A percentile compares a stretch with the other conserved stretches of the same genome.
Conservation (phyloP, 2,329 filamentous ascomycete species). For the Colletotrichum viniferum region DNA sequence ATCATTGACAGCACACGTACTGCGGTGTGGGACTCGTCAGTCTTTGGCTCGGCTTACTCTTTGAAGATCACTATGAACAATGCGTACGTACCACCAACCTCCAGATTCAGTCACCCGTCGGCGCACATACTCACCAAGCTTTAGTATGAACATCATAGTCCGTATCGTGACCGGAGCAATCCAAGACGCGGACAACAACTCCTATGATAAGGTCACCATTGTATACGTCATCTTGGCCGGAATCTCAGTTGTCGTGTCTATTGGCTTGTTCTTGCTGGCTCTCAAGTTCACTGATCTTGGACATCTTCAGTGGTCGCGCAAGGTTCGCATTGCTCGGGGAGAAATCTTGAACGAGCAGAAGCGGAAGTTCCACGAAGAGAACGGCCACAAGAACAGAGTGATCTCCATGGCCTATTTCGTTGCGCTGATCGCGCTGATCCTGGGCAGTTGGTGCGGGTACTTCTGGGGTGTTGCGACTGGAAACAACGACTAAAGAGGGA, state of each 20-base stretch:
- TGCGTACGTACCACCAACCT: not conserved
- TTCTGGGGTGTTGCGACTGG: constrained; percentile 65
- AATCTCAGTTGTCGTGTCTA: constrained; percentile 49
- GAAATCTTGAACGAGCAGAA: constrained; percentile 38
- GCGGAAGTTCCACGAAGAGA: constrained; percentile 38
- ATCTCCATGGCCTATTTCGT: constrained; percentile 49
- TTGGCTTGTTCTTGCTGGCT: constrained; percentile 41
- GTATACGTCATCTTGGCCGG: constrained; percentile 60
- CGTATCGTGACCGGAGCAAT: constrained; percentile 61
- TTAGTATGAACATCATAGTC: constrained; percentile 63
- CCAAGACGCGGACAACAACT: constrained; percentile 61
- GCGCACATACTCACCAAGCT: not conserved
- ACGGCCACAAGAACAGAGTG: constrained; percentile 39
- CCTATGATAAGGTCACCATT: constrained; percentile 58
- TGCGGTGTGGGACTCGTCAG: constrained; percentile 61
- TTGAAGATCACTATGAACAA: constrained; percentile 68
- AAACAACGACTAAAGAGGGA: constrained; percentile 36
- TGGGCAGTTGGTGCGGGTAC: constrained; percentile 60
- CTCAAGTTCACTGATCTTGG: constrained; percentile 40
- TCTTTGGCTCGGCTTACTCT: constrained; percentile 64
- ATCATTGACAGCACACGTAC: constrained; percentile 67
- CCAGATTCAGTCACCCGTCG: no score
- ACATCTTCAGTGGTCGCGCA: constrained; percentile 62
- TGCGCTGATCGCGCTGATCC: constrained; percentile 46
- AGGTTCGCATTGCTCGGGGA: constrained; percentile 51